Base-by-base conservation (phyloP, 306 rosid species). In the Castanea mollissima region DNA sequence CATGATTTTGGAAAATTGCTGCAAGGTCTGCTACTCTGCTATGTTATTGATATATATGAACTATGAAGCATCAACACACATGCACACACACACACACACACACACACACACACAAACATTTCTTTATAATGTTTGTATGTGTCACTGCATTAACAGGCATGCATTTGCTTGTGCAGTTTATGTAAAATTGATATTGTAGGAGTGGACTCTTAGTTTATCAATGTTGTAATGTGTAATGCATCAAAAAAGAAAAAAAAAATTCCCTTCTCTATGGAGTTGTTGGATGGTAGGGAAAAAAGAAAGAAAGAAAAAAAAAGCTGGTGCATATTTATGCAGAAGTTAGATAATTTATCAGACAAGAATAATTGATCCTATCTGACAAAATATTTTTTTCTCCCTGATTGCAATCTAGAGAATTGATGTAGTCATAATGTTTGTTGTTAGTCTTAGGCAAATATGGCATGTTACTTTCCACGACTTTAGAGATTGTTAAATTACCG, bases 11-110 rank as follows among this genome's bases (percentile, higher is more conserved):
- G 90, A 88, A 74, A 91, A 94, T 82, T 86, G 91, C 86, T 92
- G 97, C 97, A 92, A 91, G 99, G 99, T 94, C 80, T 72, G 86
- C 74, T 77, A 74, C 27, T 76, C 35, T 75, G 57, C 38, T 51
- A 21, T 58, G 70, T 41, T 76, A 51, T 49, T 31, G 35, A n/a
- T 29, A 55, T 59, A 14, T 62, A 78, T 63, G 78, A 51, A 68
- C 31, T 68, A 74, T 76, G 13, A 9, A n/a, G 27, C 27, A 21
- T 58, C 44, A 57, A 46, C 6, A 41, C 6, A 25, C 6, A 35
- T 1, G 27, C 27, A 1, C 27, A 1, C 27, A 1, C 27, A 25
- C 27, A 25, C 27, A 25, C 21, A 21, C 27, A 25, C 21, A 21
- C 21, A 21, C 7, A 41, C 6, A 25, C 5, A 35, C 0, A 35